These are phyloP conservation scores for Trichoderma gamsii DNA, from an alignment of 495 filamentous ascomycete genomes.

Conservation along the genomic window DNA sequence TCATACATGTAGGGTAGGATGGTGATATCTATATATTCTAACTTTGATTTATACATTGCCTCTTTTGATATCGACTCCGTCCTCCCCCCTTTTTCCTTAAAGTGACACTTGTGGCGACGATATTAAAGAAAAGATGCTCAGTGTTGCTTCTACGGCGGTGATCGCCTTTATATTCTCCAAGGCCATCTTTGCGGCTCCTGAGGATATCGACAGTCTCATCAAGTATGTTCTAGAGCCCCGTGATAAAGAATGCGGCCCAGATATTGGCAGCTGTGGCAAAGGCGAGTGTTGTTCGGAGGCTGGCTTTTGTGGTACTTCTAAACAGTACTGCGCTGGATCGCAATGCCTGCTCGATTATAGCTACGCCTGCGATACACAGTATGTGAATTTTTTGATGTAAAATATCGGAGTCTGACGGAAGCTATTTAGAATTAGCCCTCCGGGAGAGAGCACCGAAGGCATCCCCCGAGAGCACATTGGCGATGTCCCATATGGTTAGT, in stretches of 20 bases:
- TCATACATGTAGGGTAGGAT: no score
- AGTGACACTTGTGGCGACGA: no score
- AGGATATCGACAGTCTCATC: neutral
- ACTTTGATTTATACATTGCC: no score
- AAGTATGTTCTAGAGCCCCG: neutral
- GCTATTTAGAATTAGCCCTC: neutral
- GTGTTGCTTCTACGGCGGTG: no score
- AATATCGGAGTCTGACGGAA: neutral
- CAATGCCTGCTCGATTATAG: constrained; percentile 16
- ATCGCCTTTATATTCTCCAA: no score
- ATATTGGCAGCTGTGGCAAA: constrained; percentile 2
- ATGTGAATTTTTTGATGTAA: neutral
- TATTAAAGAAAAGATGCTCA: no score
- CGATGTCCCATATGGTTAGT: constrained; percentile 16
- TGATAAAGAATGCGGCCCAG: neutral
- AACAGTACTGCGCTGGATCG: constrained; percentile 12
- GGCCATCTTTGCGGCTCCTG: no score
- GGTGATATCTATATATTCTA: no score
- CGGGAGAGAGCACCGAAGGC: neutral
- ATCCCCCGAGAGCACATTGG: neutral
- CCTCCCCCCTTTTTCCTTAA: no score
- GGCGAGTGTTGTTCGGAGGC: constrained; percentile 15
- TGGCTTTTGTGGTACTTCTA: constrained; percentile 15
- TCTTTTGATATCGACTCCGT: no score
- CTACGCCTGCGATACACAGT: constrained; percentile 16